phyloP scores from a whole-genome alignment of 345 rosid species.

The thale cress (Arabidopsis thaliana) region TAIR10.1 NC_003070.9:28488001-28488500 shows the following conservation, averaged over 20 bases:
- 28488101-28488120: not conserved
- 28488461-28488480: not conserved
- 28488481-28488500: not conserved
- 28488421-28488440: no score
- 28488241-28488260: constrained; percentile 17
- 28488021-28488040: not conserved
- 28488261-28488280: constrained; percentile 21
- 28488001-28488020: not conserved
- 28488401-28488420: no score
- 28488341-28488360: not conserved
- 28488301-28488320: not conserved
- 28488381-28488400: not conserved
- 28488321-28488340: not conserved
- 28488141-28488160: not conserved
- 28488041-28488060: not conserved
- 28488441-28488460: not conserved
- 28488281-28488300: not conserved
- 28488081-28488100: not conserved
- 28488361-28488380: no score
- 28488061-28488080: not conserved
- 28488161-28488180: not conserved
- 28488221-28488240: not conserved
- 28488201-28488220: not conserved
- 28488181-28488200: not conserved
- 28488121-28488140: not conserved